These are phyloP conservation scores for Phaeotremella fagi DNA, from an alignment of 768 basidiomycete species.

Conservation along the genomic window DNA sequence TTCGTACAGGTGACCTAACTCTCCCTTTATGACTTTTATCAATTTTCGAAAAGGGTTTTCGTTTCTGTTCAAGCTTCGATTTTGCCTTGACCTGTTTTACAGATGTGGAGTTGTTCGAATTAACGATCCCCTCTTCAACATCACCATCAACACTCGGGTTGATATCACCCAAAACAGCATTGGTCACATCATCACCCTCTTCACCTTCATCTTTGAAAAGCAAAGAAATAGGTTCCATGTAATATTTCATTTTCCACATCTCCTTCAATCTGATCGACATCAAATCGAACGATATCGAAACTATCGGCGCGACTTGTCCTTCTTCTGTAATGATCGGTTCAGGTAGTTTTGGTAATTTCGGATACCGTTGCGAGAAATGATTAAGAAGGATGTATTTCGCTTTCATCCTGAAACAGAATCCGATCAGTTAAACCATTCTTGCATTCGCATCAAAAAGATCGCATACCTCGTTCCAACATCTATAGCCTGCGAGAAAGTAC, in stretches of 20 bases:
- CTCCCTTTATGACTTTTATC: no score
- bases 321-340: slow-evolving; percentile 31
- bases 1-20: no score
- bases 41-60: no score
- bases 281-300: slow-evolving; percentile 80
- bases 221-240: slow-evolving; percentile 63
- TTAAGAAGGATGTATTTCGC: slow-evolving; percentile 83
- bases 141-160: slow-evolving; percentile 15
- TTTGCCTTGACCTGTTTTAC: not conserved
- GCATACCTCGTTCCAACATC: slow-evolving; percentile 65
- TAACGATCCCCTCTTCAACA: not conserved
- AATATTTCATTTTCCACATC: slow-evolving; percentile 81
- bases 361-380: slow-evolving; percentile 92
- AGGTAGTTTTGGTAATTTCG: slow-evolving; percentile 68
- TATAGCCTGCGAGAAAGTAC: slow-evolving; percentile 84
- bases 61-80: not conserved
- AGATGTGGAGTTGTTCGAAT: not conserved
- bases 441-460: not conserved
- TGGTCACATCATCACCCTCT: slow-evolving; percentile 27
- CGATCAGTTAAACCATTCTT: not conserved
- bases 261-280: slow-evolving; percentile 65
- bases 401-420: slow-evolving; percentile 60
- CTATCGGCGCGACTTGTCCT: slow-evolving; percentile 47
- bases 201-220: slow-evolving; percentile 47
- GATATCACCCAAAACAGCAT: slow-evolving; percentile 11